Conservation (phyloP, 805 yeast genomes). For the Candida parachauliodes region DNA sequence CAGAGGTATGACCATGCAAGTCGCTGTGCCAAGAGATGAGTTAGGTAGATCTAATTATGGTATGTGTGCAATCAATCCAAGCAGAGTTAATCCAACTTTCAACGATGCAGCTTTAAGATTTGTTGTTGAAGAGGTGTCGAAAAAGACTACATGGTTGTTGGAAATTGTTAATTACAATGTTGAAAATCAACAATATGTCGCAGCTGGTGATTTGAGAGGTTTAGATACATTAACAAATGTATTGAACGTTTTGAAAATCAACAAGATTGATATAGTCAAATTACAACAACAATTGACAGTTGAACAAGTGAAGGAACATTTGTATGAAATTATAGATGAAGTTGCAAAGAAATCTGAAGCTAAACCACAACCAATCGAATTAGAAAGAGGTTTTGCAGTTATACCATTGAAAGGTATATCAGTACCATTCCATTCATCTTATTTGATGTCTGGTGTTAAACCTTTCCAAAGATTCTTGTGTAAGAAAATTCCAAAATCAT, state of each 20-base stretch:
- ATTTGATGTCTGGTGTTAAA: conserved; percentile 96
- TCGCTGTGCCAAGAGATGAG: conserved; percentile 97
- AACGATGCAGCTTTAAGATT: conserved; percentile 90
- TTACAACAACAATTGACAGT: conserved; percentile 76
- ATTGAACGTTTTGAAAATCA: conserved; percentile 85
- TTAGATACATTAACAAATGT: conserved; percentile 91
- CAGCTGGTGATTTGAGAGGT: conserved; percentile 97
- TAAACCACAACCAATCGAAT: conserved; percentile 94
- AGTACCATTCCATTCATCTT: conserved; percentile 99
- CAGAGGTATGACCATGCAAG: conserved; percentile 99
- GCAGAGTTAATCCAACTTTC: conserved; percentile 85
- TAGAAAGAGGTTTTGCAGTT: conserved; percentile 97
- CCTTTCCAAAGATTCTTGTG: conserved; percentile 97
- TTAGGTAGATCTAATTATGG: conserved; percentile 97
- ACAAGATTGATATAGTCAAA: conserved; percentile 90
- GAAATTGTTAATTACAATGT: conserved; percentile 98
- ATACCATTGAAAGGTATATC: conserved; percentile 98
- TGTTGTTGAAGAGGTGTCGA: conserved; percentile 84
- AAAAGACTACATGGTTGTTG: conserved; percentile 85
- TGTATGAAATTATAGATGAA: conserved; percentile 83
- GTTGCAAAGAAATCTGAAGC: conserved; percentile 76
- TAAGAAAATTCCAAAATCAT: conserved; percentile 92
- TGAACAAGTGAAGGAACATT: conserved; percentile 85
- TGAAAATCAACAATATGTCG: conserved; percentile 96
- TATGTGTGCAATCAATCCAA: conserved; percentile 98